Conservation (phyloP, 495 filamentous ascomycete species). For the Tuber microsphaerosporum region DNA sequence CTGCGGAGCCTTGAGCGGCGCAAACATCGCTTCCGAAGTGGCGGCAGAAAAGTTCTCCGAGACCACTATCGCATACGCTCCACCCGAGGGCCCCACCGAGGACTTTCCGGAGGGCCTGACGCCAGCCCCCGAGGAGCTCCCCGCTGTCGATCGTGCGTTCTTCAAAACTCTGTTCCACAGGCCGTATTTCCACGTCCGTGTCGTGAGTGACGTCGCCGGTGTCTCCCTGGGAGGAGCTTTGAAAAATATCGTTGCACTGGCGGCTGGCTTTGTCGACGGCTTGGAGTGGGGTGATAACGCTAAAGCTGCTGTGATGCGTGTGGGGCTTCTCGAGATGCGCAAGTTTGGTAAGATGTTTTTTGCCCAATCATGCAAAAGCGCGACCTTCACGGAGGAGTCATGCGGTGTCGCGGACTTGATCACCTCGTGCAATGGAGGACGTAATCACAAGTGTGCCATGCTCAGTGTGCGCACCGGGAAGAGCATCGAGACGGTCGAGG, state of each 20-base stretch:
- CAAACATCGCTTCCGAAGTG: constrained; percentile 94
- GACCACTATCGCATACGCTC: constrained; percentile 93
- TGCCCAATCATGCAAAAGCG: constrained; percentile 63
- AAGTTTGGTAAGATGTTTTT: constrained; percentile 93
- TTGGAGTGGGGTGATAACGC: constrained; percentile 97
- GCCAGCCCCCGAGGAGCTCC: constrained; percentile 70
- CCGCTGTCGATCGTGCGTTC: constrained; percentile 68
- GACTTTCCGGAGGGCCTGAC: constrained; percentile 47
- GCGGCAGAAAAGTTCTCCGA: constrained; percentile 92
- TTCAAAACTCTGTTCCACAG: constrained; percentile 85
- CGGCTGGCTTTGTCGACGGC: constrained; percentile 90
- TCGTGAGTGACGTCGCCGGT: constrained; percentile 87
- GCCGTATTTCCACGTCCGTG: constrained; percentile 92
- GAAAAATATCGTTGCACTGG: constrained; percentile 94
- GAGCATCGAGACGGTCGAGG: constrained; percentile 79
- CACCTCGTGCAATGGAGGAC: constrained; percentile 80
- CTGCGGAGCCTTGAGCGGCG: constrained; percentile 89
- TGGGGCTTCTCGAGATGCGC: constrained; percentile 90
- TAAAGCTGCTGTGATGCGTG: constrained; percentile 92
- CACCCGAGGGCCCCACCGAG: constrained; percentile 58
- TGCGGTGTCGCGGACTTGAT: constrained; percentile 95
- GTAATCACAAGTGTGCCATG: constrained; percentile 91
- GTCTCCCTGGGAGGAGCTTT: constrained; percentile 91
- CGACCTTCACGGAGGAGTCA: constrained; percentile 91
- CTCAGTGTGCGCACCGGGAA: constrained; percentile 72